A percentile compares a stretch with the other conserved stretches of the same genome.
Evolutionary conservation across 169 alveolate species (phyloP).

Genomic region (Perkinsus marinus): DNA sequence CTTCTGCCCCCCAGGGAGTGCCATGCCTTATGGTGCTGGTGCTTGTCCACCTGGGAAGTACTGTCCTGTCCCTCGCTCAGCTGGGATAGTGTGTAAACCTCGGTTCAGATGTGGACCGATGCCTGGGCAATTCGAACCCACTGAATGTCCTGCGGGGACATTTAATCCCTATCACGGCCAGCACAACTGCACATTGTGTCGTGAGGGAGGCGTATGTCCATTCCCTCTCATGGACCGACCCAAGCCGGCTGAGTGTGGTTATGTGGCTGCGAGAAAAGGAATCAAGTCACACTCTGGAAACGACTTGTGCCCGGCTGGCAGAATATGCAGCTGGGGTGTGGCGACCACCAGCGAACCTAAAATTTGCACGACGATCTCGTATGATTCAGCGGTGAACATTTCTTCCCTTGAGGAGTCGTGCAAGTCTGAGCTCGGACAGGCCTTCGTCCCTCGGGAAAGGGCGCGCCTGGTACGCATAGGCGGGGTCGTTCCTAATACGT

Average conservation of each 20-base stretch:
- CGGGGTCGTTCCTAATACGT: background rate
- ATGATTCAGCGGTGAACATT: background rate
- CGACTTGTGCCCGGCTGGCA: conserved; percentile 24
- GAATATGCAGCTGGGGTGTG: conserved; percentile 10
- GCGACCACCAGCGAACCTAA: background rate
- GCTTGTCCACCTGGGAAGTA: conserved; percentile 25
- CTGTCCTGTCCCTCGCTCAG: conserved; percentile 9
- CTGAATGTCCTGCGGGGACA: conserved; percentile 4
- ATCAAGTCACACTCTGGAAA: background rate
- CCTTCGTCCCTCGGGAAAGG: background rate
- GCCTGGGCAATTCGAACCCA: conserved; percentile 1
- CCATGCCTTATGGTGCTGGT: conserved; percentile 16
- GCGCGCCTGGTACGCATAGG: background rate
- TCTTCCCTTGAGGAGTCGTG: background rate
- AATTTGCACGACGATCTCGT: background rate
- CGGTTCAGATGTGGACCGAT: conserved; percentile 6
- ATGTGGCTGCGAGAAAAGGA: conserved; percentile 19
- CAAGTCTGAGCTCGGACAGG: background rate
- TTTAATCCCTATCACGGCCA: conserved; percentile 27
- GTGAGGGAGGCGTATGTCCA: conserved; percentile 23
- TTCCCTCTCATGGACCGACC: conserved; percentile 15
- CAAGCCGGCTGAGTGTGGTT: conserved; percentile 19
- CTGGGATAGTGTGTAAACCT: background rate
- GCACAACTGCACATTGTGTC: conserved; percentile 24
- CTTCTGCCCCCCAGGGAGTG: conserved; percentile 25